Base-by-base conservation (phyloP, 306 rosid genomes). In the Abrus precatorius region DNA sequence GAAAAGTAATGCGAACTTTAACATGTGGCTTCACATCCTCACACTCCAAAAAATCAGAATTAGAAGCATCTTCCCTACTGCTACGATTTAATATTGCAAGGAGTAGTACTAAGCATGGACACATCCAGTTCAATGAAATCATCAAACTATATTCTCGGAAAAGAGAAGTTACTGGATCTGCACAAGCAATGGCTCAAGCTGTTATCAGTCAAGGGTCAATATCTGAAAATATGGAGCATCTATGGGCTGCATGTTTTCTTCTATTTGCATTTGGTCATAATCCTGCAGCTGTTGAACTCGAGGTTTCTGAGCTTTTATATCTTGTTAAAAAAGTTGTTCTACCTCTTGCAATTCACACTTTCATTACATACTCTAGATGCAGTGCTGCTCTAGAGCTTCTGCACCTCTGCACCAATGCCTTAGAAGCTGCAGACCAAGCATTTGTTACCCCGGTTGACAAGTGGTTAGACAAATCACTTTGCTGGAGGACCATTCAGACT, bases 241-340 rank as follows among this genome's bases (percentile, higher is more conserved):
- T 89, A 3, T 94, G 97, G 97, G 93, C 97, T 9, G 96, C 97
- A 27, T 94, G 96, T 74, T 94, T 92, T 86, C 85, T 92, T 56
- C 77, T 88, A 36, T 92, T 94, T 40, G 97, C 91, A 82, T 94
- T 94, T 43, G 87, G 97, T 5, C 91, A 83, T 40, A 92, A 89
- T 76, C 93, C 92, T 4, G 85, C 85, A 3, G 87, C 81, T 1
- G 98, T 94, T 36, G 94, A 92, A 69, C 92, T 91, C 13, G 85
- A 94, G 83, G 93, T 90, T 43, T 80, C 89, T 0, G 93, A 94
- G 63, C 84, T 94, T n/a, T 61, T 94, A 48, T 85, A 75, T 83
- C 86, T 92, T 32, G 90, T 89, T 14, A 94, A 89, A 70, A 94
- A 84, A 84, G 89, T 86, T 8, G 88, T 91, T 47, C 84, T 94